Base-by-base conservation (phyloP, 148 eudicot species). In the Simmondsia chinensis region DNA sequence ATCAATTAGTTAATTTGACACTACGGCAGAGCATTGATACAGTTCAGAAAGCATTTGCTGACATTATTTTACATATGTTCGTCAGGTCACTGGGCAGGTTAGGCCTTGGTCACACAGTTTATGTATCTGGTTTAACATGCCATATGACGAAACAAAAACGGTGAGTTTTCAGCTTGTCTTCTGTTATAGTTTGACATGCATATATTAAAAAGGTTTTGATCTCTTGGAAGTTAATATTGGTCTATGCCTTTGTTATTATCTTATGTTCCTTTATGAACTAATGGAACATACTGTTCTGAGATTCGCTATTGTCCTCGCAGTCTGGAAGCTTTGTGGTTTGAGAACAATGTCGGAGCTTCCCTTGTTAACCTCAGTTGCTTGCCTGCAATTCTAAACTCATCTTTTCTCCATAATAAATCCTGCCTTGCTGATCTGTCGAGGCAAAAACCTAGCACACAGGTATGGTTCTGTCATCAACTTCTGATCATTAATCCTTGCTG, bases 41-140 rank as follows among this genome's bases (percentile, higher is more conserved):
- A 17, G 25, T 33, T 46, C 12, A 17, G 16, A 14, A 7, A 27
- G 37, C 20, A 48, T 42, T 19, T 55, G 16, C 24, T 54, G 39
- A 50, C 15, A 16, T 16, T 41, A 18, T 14, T 44, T 33, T 35
- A 15, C 16, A 50, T 20, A 39, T 59, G 16, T 39, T 65, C 43
- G 44, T 51, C 69, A 91, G 97, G 97, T 82, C 97, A 33, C 34
- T 85, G 30, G 85, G 94, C 43, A 82, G 94, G 65, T 18, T 91
- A 70, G 74, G 75, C 56, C 63, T 74, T 24, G 97, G 95, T 34
- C 97, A 91, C 43, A 50, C 65, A 6, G 74, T 82, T 18, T 85
- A 69, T 48, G 51, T 86, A 14, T 69, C 77, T 51, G 94, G 99
- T 46, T 74, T 91, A 65, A 76, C 81, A 47, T 85, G 86, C 76